These are phyloP conservation scores for Sclerotiophoma versabilis DNA, from an alignment of 2,329 filamentous ascomycete genomes.

Conservation along the genomic window DNA sequence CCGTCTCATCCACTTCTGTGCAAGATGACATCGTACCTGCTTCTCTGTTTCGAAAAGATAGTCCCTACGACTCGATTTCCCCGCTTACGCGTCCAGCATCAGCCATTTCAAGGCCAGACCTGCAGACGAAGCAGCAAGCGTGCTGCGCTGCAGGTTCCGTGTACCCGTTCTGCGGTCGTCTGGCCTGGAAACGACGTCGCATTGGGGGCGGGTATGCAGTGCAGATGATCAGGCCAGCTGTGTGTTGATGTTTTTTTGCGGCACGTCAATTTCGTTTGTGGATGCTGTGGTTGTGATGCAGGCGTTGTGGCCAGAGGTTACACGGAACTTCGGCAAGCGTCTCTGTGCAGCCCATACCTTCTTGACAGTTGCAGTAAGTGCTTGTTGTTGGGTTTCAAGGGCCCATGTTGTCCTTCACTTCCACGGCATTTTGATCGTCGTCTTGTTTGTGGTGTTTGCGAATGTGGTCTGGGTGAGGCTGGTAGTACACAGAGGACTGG, in stretches of 20 bases:
- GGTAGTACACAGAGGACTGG: conserved; percentile 7
- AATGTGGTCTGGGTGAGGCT: background rate
- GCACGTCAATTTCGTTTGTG: conserved; percentile 12
- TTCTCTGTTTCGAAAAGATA: conserved; percentile 12
- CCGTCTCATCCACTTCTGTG: background rate
- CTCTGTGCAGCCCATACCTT: background rate
- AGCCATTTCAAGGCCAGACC: background rate
- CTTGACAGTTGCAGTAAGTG: background rate
- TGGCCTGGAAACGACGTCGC: conserved; percentile 16
- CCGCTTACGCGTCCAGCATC: background rate
- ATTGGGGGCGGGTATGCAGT: conserved; percentile 6
- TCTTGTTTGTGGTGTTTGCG: background rate
- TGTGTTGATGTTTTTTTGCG: conserved; percentile 1
- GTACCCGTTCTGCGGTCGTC: conserved; percentile 16
- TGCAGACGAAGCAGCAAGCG: conserved; percentile 6
- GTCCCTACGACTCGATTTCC: background rate
- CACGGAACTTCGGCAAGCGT: conserved; percentile 10
- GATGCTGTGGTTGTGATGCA: conserved; percentile 5
- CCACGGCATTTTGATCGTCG: background rate
- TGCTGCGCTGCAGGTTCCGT: conserved; percentile 12
- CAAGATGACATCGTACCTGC: conserved; percentile 15
- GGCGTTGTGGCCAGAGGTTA: conserved; percentile 16
- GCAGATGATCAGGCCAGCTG: conserved; percentile 4
- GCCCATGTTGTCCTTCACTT: background rate
- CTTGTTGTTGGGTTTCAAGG: background rate